These are phyloP conservation scores for Mycena filopes DNA, from an alignment of 768 basidiomycete species.

Conservation along the genomic window DNA sequence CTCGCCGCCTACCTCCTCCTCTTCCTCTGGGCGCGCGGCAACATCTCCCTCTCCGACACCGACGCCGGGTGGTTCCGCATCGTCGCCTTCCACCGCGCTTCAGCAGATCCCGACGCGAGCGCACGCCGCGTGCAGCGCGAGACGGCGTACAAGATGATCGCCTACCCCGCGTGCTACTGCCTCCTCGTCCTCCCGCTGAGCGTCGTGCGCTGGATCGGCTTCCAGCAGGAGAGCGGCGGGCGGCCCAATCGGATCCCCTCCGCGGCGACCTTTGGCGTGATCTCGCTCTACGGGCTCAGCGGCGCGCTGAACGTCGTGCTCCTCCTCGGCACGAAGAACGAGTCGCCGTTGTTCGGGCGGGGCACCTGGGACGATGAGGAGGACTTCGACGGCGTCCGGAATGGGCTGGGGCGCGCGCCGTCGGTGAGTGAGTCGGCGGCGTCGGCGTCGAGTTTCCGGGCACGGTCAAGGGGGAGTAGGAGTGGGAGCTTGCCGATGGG, in stretches of 20 bases:
- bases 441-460: slow-evolving; percentile 3
- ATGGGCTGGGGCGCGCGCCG: slow-evolving; percentile 7
- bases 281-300: slow-evolving; percentile 49
- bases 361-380: neutral
- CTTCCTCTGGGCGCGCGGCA: slow-evolving; percentile 49
- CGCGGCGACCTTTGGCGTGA: slow-evolving; percentile 45
- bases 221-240: slow-evolving; percentile 34
- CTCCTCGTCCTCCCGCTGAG: slow-evolving; percentile 52
- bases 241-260: slow-evolving; percentile 33
- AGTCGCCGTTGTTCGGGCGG: slow-evolving; percentile 48
- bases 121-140: slow-evolving; percentile 28
- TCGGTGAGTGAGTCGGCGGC: neutral
- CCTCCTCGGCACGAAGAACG: slow-evolving; percentile 47
- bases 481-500: slow-evolving; percentile 16
- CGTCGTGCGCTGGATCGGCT: slow-evolving; percentile 52
- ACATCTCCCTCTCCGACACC: slow-evolving; percentile 42
- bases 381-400: neutral
- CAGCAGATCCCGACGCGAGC: slow-evolving; percentile 22
- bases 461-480: neutral
- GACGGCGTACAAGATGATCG: slow-evolving; percentile 40
- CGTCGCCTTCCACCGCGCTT: slow-evolving; percentile 37
- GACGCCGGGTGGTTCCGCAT: slow-evolving; percentile 52
- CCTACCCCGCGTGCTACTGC: slow-evolving; percentile 50
- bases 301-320: slow-evolving; percentile 54
- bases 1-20: slow-evolving; percentile 47